Conservation (phyloP, 768 basidiomycete genomes). For the Boletus huronensis region DNA sequence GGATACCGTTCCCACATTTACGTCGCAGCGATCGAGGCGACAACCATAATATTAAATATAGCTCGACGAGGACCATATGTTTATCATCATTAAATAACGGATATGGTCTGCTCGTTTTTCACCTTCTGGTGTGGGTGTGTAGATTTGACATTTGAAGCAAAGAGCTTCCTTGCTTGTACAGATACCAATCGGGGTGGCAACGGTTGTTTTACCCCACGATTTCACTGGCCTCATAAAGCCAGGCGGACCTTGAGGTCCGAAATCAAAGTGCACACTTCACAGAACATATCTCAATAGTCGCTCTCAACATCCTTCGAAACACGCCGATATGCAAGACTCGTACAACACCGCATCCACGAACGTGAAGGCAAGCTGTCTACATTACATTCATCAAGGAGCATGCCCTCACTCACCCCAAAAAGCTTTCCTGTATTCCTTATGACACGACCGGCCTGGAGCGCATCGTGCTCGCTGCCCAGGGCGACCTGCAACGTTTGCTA, state of each 20-base stretch:
- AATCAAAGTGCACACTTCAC: background rate
- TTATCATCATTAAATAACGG: slow-evolving; percentile 7
- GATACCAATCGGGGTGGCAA: background rate
- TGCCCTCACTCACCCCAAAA: slow-evolving; percentile 7
- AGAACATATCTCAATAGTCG: slow-evolving; percentile 11
- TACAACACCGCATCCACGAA: slow-evolving; percentile 23
- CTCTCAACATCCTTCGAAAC: background rate
- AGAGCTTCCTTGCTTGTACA: background rate
- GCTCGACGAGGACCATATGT: background rate
- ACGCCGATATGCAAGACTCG: slow-evolving; percentile 25
- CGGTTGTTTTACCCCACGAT: too few relatives aligned
- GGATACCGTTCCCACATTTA: background rate
- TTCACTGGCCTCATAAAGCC: slow-evolving; percentile 9
- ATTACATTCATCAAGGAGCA: background rate
- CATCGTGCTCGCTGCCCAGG: slow-evolving; percentile 64
- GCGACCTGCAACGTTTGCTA: slow-evolving; percentile 64
- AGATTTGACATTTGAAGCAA: background rate
- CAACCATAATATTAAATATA: slow-evolving; percentile 3
- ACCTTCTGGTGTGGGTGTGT: background rate
- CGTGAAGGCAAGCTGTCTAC: slow-evolving; percentile 20
- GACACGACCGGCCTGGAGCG: slow-evolving; percentile 57
- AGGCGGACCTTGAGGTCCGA: background rate
- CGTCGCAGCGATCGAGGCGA: background rate
- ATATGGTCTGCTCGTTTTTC: background rate
- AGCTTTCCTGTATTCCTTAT: slow-evolving; percentile 22